phyloP scores from a whole-genome alignment of 1,139 yeast genomes.

The Diutina ranongensis region DNA sequence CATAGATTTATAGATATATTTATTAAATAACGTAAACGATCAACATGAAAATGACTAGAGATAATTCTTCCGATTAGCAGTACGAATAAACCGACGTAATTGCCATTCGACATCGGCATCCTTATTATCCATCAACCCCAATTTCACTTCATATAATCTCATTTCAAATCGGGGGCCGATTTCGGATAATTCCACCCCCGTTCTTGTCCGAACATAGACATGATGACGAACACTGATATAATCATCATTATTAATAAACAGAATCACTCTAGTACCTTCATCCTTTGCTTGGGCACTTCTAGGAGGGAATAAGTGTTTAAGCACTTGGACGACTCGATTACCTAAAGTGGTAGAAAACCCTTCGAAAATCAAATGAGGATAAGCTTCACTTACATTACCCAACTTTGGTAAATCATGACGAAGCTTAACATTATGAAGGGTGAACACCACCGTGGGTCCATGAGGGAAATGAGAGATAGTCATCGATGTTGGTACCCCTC shows the following conservation, averaged over 20 bases:
- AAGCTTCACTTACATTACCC: constrained; percentile 83
- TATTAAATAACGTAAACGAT: too few species aligned
- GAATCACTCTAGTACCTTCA: constrained; percentile 78
- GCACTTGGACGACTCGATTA: constrained; percentile 62
- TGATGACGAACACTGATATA: constrained; percentile 92
- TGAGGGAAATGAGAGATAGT: constrained; percentile 95
- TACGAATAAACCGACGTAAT: constrained; percentile 80
- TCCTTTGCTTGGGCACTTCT: constrained; percentile 58
- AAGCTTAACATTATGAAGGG: constrained; percentile 86
- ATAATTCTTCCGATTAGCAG: constrained; percentile 91
- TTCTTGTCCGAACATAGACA: constrained; percentile 80
- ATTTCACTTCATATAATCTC: constrained; percentile 76
- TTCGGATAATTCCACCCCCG: constrained; percentile 85
- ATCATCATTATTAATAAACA: constrained; percentile 85
- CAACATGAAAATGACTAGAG: too few species aligned
- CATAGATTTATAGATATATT: too few species aligned
- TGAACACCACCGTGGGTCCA: constrained; percentile 93
- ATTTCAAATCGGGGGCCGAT: constrained; percentile 98
- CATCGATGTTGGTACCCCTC: constrained; percentile 95
- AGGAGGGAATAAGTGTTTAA: constrained; percentile 90
- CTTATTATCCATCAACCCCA: constrained; percentile 88
- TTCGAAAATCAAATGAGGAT: constrained; percentile 90
- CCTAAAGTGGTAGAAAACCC: constrained; percentile 83
- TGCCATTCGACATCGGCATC: constrained; percentile 99
- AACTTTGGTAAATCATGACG: constrained; percentile 84